These are phyloP conservation scores for Striga hermonthica DNA, from an alignment of 305 asterid species.

Conservation along the genomic window DNA sequence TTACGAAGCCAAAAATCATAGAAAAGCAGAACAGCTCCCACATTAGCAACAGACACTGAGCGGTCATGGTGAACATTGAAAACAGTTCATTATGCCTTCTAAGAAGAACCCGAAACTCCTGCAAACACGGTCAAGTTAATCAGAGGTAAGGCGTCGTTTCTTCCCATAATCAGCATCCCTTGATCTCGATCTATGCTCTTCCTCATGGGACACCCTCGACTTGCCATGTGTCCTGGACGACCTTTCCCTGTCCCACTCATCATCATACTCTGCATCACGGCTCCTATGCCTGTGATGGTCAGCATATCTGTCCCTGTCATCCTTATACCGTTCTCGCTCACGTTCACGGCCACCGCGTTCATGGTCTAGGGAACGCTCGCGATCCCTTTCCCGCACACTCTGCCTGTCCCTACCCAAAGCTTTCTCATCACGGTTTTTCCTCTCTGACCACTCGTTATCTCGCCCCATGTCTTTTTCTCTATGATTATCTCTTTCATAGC, in stretches of 20 bases:
- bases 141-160: slow-evolving; percentile 59
- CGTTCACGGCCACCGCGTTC: slow-evolving; percentile 46
- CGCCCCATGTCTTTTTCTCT: slow-evolving; percentile 52
- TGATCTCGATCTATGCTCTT: slow-evolving; percentile 59
- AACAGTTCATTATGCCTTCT: slow-evolving; percentile 35
- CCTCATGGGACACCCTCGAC: slow-evolving; percentile 57
- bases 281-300: slow-evolving; percentile 60
- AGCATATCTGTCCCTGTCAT: slow-evolving; percentile 56
- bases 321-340: slow-evolving; percentile 51
- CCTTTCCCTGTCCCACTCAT: slow-evolving; percentile 70
- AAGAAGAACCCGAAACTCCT: slow-evolving; percentile 27
- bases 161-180: slow-evolving; percentile 75
- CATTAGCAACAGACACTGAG: slow-evolving; percentile 32
- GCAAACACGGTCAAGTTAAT: slow-evolving; percentile 36
- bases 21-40: slow-evolving; percentile 28
- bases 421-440: slow-evolving; percentile 59
- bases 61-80: slow-evolving; percentile 33
- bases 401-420: slow-evolving; percentile 61
- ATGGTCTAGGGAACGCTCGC: slow-evolving; percentile 46
- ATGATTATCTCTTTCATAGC: slow-evolving; percentile 53
- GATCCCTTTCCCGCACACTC: slow-evolving; percentile 52
- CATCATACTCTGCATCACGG: slow-evolving; percentile 55
- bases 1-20: slow-evolving; percentile 29
- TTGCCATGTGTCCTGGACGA: slow-evolving; percentile 64
- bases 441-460: slow-evolving; percentile 58